Conservation (phyloP, 2,329 filamentous ascomycete genomes). For the Dothiorella sarmentorum region DNA sequence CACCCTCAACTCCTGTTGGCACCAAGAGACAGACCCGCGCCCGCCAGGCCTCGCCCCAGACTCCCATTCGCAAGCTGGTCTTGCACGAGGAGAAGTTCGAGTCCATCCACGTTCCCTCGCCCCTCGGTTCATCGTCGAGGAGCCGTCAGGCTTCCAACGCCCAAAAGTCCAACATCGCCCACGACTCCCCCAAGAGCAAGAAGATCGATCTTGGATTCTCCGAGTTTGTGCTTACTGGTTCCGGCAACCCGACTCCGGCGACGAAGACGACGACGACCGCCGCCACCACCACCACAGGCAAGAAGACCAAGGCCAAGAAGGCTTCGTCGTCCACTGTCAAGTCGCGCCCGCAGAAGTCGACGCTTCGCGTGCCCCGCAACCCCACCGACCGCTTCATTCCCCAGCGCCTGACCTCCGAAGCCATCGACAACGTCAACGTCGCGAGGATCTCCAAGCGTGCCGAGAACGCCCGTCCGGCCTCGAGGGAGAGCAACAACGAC, state of each 20-base stretch:
- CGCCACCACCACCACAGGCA: constrained; percentile 45
- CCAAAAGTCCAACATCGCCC: constrained; percentile 94
- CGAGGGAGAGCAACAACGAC: constrained; percentile 63
- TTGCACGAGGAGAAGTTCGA: constrained; percentile 17
- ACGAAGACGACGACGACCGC: constrained; percentile 51
- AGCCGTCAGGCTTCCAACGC: constrained; percentile 52
- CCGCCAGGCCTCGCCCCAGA: constrained; percentile 12
- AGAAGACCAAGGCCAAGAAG: constrained; percentile 53
- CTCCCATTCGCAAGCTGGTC: constrained; percentile 18
- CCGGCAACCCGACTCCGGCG: constrained; percentile 53
- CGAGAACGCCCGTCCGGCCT: constrained; percentile 63
- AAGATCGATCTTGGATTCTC: constrained; percentile 89
- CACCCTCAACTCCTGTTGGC: constrained; percentile 14
- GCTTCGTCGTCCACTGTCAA: constrained; percentile 32
- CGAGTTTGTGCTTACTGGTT: constrained; percentile 86
- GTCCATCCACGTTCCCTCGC: constrained; percentile 17
- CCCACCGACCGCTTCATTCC: constrained; percentile 92
- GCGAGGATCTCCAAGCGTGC: constrained; percentile 28
- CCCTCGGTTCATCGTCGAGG: constrained; percentile 10
- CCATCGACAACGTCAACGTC: constrained; percentile 74
- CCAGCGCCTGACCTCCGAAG: constrained; percentile 86
- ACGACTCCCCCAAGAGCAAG: constrained; percentile 70
- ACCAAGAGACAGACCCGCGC: constrained; percentile 17
- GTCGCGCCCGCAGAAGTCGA: constrained; percentile 23
- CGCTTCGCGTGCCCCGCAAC: constrained; percentile 51